Evolutionary conservation across 2,329 filamentous ascomycete species (phyloP).

Genomic region (Alternaria ventricosa): DNA sequence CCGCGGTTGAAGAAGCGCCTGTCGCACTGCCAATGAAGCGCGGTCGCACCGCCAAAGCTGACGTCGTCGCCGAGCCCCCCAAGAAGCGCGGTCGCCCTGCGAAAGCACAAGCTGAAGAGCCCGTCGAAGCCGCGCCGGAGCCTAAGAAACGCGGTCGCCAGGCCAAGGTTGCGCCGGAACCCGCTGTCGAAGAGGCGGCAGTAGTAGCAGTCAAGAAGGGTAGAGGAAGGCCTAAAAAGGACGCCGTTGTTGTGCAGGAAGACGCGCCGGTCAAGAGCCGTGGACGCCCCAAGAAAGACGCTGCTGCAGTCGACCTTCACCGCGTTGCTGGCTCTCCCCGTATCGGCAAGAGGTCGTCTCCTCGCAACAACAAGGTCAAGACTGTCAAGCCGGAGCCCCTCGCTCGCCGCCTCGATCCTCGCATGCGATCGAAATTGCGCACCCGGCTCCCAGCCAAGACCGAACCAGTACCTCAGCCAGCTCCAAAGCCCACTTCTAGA

Average conservation of each 20-base stretch:
- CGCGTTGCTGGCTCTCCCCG: slow-evolving; percentile 29
- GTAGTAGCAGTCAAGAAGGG: slow-evolving; percentile 14
- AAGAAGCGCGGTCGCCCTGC: slow-evolving; percentile 23
- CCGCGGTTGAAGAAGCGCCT: slow-evolving; percentile 7
- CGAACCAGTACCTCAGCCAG: slow-evolving; percentile 9
- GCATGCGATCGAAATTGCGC: slow-evolving; percentile 28
- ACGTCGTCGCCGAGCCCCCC: slow-evolving; percentile 9
- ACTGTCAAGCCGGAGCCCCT: slow-evolving; percentile 7
- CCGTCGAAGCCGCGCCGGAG: slow-evolving; percentile 2
- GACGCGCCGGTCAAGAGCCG: slow-evolving; percentile 15
- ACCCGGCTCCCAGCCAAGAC: slow-evolving; percentile 21
- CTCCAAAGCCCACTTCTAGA: slow-evolving; percentile 8
- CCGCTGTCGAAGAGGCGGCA: slow-evolving; percentile 5
- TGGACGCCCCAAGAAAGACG: slow-evolving; percentile 9
- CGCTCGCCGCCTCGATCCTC: slow-evolving; percentile 24
- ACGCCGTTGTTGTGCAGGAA: not conserved
- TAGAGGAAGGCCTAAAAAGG: slow-evolving; percentile 14
- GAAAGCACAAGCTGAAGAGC: not conserved
- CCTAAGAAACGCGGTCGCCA: not conserved
- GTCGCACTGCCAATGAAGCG: slow-evolving; percentile 25
- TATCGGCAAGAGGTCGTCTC: slow-evolving; percentile 26
- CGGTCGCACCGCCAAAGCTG: slow-evolving; percentile 26
- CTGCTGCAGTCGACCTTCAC: slow-evolving; percentile 16
- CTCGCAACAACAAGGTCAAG: slow-evolving; percentile 12
- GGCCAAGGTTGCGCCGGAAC: slow-evolving; percentile 4